Evolutionary conservation across 768 basidiomycete genomes (phyloP).

Genomic region (Dacryopinax primogenitus): DNA sequence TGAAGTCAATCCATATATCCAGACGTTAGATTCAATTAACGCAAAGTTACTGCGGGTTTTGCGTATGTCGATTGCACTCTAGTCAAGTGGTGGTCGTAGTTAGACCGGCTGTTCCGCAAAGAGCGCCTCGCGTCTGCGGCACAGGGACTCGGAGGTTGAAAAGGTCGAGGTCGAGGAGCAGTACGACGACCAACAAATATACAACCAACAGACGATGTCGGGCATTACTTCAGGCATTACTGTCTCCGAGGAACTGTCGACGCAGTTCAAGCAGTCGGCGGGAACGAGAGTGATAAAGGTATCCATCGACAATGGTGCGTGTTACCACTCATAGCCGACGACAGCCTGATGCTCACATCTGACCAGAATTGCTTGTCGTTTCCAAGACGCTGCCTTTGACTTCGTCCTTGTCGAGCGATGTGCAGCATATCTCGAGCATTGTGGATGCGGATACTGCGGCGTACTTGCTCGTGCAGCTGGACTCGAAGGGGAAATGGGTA

Average conservation of each 20-base stretch:
- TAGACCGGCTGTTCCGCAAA: background rate
- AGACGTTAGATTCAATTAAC: too few relatives aligned
- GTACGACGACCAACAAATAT: background rate
- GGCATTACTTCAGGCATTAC: constrained; percentile 54
- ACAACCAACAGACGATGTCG: constrained; percentile 39
- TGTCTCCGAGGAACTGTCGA: constrained; percentile 44
- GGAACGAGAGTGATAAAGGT: constrained; percentile 63
- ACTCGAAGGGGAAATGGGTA: constrained; percentile 56
- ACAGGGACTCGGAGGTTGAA: background rate
- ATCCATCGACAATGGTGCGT: constrained; percentile 56
- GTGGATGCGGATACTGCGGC: constrained; percentile 52
- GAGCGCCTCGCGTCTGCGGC: background rate
- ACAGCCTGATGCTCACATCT: background rate
- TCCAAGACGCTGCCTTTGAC: constrained; percentile 38
- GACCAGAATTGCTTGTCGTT: constrained; percentile 56
- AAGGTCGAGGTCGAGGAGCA: background rate
- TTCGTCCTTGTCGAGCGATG: constrained; percentile 47
- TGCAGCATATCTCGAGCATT: constrained; percentile 42
- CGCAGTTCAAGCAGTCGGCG: constrained; percentile 38
- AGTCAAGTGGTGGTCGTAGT: background rate
- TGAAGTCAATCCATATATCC: too few relatives aligned
- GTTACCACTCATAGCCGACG: background rate
- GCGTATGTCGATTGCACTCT: too few relatives aligned
- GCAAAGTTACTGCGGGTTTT: too few relatives aligned
- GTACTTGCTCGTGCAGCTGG: constrained; percentile 60